Conservation (phyloP, 2,329 filamentous ascomycete species). For the Trichoderma simmonsii region DNA sequence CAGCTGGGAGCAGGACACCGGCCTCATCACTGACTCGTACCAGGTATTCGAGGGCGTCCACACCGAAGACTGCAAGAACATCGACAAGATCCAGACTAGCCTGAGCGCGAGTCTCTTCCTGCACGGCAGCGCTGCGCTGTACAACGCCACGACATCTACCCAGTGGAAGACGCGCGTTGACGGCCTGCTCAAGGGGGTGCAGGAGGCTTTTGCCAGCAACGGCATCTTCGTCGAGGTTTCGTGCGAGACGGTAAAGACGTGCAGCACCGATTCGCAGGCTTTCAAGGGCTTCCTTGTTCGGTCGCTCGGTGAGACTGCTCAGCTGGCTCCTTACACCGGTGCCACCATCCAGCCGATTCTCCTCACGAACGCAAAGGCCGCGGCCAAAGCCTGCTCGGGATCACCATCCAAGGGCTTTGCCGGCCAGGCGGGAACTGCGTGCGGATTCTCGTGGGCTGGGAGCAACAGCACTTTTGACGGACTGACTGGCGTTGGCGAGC, state of each 20-base stretch:
- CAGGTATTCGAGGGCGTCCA: slow-evolving; percentile 56
- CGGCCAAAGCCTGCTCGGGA: slow-evolving; percentile 51
- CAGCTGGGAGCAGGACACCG: slow-evolving; percentile 55
- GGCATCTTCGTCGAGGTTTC: slow-evolving; percentile 60
- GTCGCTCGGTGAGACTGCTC: slow-evolving; percentile 50
- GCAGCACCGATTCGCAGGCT: slow-evolving; percentile 58
- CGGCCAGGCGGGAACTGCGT: slow-evolving; percentile 45
- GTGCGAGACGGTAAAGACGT: slow-evolving; percentile 57
- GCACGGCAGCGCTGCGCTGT: slow-evolving; percentile 60
- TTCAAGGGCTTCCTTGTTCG: slow-evolving; percentile 60
- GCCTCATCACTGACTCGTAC: slow-evolving; percentile 58
- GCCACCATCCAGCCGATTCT: slow-evolving; percentile 49
- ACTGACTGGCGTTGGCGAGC: slow-evolving; percentile 53
- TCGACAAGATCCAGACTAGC: slow-evolving; percentile 54
- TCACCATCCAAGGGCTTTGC: slow-evolving; percentile 40
- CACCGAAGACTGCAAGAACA: slow-evolving; percentile 49
- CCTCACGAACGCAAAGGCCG: slow-evolving; percentile 49
- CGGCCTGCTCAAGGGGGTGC: slow-evolving; percentile 34
- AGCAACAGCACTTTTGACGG: slow-evolving; percentile 48
- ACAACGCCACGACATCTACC: slow-evolving; percentile 46
- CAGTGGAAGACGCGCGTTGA: slow-evolving; percentile 52
- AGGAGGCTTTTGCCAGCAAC: slow-evolving; percentile 38
- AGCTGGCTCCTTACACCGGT: slow-evolving; percentile 52
- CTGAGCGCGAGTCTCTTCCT: slow-evolving; percentile 57
- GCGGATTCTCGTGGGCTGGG: slow-evolving; percentile 53